A percentile compares a stretch with the other conserved stretches of the same genome.
Conservation (phyloP, 805 yeast genomes). For the Diddensiella santjacobensis region DNA sequence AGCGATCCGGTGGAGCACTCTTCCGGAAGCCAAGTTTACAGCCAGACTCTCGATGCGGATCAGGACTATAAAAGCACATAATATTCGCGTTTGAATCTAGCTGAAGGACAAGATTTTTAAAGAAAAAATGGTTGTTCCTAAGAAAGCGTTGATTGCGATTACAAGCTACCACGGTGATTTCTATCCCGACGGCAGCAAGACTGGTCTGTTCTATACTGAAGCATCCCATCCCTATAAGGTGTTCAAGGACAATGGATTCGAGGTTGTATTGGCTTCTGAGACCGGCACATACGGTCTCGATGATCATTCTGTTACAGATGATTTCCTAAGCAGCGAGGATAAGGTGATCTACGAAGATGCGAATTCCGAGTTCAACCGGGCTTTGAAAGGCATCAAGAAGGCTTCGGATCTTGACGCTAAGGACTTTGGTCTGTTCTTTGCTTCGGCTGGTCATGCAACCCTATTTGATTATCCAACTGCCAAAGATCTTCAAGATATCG, state of each 20-base stretch:
- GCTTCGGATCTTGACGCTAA: conserved; percentile 47
- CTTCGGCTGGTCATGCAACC: conserved; percentile 65
- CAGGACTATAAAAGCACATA: too few relatives aligned
- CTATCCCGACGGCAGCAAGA: conserved; percentile 56
- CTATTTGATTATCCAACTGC: conserved; percentile 56
- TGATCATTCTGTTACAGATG: conserved; percentile 35
- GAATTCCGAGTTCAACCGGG: conserved; percentile 38
- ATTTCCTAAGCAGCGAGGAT: conserved; percentile 41
- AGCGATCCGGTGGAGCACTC: too few relatives aligned
- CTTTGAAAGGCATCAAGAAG: conserved; percentile 41
- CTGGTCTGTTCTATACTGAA: conserved; percentile 59
- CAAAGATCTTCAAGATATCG: conserved; percentile 42
- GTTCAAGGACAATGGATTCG: conserved; percentile 46
- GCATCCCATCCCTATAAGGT: conserved; percentile 55
- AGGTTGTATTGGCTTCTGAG: conserved; percentile 56
- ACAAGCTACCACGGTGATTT: conserved; percentile 34
- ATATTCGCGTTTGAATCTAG: too few relatives aligned
- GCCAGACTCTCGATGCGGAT: too few relatives aligned
- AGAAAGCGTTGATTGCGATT: conserved; percentile 21
- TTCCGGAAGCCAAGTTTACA: too few relatives aligned
- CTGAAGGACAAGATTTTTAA: too few relatives aligned
- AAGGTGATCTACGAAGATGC: conserved; percentile 38
- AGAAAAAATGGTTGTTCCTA: conserved; percentile 4
- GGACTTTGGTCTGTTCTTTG: conserved; percentile 53
- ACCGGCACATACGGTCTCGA: conserved; percentile 56